phyloP scores from a whole-genome alignment of 2,329 filamentous ascomycete species.

The Neonectria sp. region DNA sequence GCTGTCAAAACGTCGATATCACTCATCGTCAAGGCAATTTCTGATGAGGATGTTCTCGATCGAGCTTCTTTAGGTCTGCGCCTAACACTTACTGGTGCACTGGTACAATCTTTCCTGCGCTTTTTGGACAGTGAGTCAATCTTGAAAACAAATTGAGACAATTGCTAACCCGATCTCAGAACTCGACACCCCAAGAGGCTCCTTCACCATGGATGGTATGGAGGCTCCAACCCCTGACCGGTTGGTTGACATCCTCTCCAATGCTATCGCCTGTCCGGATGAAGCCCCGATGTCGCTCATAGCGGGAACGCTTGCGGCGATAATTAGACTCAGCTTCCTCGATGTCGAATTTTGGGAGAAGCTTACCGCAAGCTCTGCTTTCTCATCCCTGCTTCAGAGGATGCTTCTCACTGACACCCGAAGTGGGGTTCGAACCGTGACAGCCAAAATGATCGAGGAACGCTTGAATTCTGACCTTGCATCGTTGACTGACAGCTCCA shows the following conservation, averaged over 20 bases:
- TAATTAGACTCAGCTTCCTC: conserved; percentile 49
- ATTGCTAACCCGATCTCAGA: conserved; percentile 32
- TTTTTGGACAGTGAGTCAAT: conserved; percentile 47
- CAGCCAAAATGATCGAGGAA: conserved; percentile 53
- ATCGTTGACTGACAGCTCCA: not conserved
- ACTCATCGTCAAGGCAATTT: conserved; percentile 73
- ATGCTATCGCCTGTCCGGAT: conserved; percentile 39
- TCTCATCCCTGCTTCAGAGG: conserved; percentile 41
- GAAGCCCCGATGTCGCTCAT: conserved; percentile 48
- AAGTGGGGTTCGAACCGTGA: conserved; percentile 48
- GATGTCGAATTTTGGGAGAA: conserved; percentile 50
- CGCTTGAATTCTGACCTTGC: conserved; percentile 29
- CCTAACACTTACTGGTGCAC: conserved; percentile 46
- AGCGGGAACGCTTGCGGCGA: conserved; percentile 45
- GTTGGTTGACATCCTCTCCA: conserved; percentile 48
- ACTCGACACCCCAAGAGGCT: conserved; percentile 31
- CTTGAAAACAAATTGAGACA: not conserved
- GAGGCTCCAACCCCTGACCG: conserved; percentile 39
- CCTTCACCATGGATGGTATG: conserved; percentile 22
- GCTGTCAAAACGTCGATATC: conserved; percentile 63
- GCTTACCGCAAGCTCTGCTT: conserved; percentile 39
- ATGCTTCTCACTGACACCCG: conserved; percentile 50
- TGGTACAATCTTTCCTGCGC: conserved; percentile 49
- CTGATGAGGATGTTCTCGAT: conserved; percentile 68
- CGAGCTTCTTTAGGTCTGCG: conserved; percentile 45